Evolutionary conservation across 2,329 filamentous ascomycete genomes (phyloP).

Genomic region (Aspergillus piperis): DNA sequence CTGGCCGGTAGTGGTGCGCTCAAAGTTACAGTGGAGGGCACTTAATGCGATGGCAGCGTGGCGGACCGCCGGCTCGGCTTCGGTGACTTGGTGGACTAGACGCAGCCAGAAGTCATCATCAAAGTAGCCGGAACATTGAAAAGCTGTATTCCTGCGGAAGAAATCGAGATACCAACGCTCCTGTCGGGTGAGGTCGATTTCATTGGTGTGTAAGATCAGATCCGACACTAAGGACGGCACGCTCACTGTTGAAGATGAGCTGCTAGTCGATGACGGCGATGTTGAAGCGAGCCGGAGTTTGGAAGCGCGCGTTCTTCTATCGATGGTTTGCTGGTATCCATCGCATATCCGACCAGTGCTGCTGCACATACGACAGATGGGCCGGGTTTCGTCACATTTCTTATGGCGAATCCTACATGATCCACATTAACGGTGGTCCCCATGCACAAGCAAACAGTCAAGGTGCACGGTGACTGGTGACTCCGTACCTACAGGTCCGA

Average conservation of each 20-base stretch:
- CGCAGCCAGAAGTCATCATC: conserved; percentile 20
- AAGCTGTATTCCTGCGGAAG: neutral
- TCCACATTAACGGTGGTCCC: neutral
- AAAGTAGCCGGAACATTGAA: conserved; percentile 4
- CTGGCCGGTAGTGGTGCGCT: conserved; percentile 3
- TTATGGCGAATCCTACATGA: conserved; percentile 4
- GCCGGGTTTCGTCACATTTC: conserved; percentile 2
- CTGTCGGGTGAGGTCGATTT: neutral
- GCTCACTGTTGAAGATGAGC: neutral
- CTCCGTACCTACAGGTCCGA: conserved; percentile 1
- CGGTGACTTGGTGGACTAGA: conserved; percentile 22
- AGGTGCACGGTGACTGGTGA: neutral
- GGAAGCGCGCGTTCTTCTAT: neutral
- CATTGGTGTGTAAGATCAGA: neutral
- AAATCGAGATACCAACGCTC: conserved; percentile 5
- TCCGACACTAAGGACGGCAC: neutral
- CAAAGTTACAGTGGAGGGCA: conserved; percentile 27
- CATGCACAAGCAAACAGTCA: neutral
- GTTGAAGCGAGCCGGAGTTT: neutral
- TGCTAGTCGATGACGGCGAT: neutral
- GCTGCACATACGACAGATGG: conserved; percentile 5
- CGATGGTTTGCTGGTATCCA: conserved; percentile 3
- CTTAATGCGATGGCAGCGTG: conserved; percentile 30
- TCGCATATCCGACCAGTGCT: neutral
- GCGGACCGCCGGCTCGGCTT: conserved; percentile 24